Conservation (phyloP, 225 moss, liverwort and hornwort species). For the Marchantia polymorpha region DNA sequence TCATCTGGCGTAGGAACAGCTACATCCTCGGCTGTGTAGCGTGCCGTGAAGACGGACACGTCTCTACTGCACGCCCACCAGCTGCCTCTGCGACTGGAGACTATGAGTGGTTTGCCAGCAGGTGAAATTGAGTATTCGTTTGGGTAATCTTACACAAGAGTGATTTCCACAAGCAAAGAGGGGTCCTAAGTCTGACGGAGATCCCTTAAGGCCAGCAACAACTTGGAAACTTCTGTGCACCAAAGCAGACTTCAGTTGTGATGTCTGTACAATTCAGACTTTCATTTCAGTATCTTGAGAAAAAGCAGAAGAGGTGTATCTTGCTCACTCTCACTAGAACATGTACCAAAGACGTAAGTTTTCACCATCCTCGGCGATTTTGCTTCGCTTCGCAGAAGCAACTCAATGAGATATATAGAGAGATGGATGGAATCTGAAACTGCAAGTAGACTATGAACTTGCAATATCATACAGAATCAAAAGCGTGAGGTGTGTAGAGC, state of each 20-base stretch:
- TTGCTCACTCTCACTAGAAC: not conserved
- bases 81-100: not conserved
- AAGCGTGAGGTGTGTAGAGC: not conserved
- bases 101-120: not conserved
- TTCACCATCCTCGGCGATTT: not conserved
- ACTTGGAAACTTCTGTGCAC: not conserved
- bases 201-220: not conserved
- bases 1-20: not conserved
- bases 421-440: not conserved
- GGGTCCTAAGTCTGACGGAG: conserved; percentile 1
- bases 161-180: not conserved
- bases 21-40: not conserved
- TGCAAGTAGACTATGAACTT: not conserved
- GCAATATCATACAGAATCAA: not conserved
- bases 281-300: not conserved
- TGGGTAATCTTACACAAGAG: not conserved
- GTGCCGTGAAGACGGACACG: not conserved
- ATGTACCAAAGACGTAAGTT: not conserved
- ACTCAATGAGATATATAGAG: not conserved
- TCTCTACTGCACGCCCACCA: not conserved
- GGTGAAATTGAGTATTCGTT: not conserved
- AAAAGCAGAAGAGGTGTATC: not conserved
- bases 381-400: not conserved
- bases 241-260: not conserved
- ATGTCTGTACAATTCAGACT: conserved; percentile 9